Evolutionary conservation across 2,329 filamentous ascomycete genomes (phyloP), one percentile per base, ranked within the genome.

Genomic region (Mycosphaerella arachidis): DNA sequence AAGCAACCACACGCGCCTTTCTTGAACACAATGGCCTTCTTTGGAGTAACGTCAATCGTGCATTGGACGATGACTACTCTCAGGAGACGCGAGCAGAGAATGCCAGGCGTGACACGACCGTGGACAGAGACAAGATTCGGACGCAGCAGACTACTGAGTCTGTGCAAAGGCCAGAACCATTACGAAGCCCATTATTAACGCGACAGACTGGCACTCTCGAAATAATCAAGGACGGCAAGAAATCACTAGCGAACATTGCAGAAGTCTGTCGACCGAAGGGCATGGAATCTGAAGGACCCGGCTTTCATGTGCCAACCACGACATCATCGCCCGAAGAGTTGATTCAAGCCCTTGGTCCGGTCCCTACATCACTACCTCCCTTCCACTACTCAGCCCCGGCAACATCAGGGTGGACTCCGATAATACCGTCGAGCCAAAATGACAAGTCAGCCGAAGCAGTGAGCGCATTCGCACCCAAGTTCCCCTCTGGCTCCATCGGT

Each of bases 291-390:
- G 59, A 62, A 31, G 67, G 66, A 48, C 55, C 64, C 6, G 66
- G 61, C 1, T 57, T 68, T 45, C 37, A 59, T 18, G 56, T 67
- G 10, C 55, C 60, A 43, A 60, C 62, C 6, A 59, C 65, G 3
- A 66, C 61, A 12, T 66, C 64, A 2, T 62, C 58, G 10, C 64
- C 66, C 7, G 66, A 69, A 27, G 67, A 68, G 30, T 43, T 67
- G 18, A 59, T 68, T 2, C 51, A 57, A 43, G 66, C 66, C 1
- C 62, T 69, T 18, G 67, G 67, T 16, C 63, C 67, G 6, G 61
- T 63, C 6, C 66, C 67, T 4, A 45, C 52, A 20, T 31, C 57
- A 10, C n/a, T 59, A 16, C 52, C 57, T 20, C 48, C 57, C 5
- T 37, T 45, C 9, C 43, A 45, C 18, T 50, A 30, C 43, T 31